A percentile compares a stretch with the other conserved stretches of the same genome.
phyloP scores from a whole-genome alignment of 2,329 filamentous ascomycete genomes.

The Neopestalotiopsis sp. region DNA sequence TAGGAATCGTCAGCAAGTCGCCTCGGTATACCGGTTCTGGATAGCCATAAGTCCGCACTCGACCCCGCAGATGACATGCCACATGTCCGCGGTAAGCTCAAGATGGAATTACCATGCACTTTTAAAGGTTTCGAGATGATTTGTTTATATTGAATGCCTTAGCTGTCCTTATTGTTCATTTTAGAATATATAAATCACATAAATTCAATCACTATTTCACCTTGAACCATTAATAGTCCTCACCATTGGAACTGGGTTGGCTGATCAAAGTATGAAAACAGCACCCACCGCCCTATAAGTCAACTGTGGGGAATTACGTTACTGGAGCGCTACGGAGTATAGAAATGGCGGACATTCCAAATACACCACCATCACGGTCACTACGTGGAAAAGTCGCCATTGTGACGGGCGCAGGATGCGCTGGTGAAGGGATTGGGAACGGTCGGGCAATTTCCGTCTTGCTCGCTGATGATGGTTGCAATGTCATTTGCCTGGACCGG shows the following conservation, averaged over 20 bases:
- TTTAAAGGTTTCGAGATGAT: neutral
- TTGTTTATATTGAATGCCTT: too few species aligned
- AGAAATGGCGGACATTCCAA: slow-evolving; percentile 6
- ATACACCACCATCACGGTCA: slow-evolving; percentile 39
- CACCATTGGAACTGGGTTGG: neutral
- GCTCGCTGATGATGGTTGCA: slow-evolving; percentile 61
- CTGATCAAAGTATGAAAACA: neutral
- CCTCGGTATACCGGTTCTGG: neutral
- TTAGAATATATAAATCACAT: too few species aligned
- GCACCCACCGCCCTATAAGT: neutral
- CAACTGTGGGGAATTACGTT: neutral
- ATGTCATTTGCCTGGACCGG: slow-evolving; percentile 63
- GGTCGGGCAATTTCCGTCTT: slow-evolving; percentile 63
- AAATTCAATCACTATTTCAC: neutral
- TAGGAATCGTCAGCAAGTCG: too few species aligned
- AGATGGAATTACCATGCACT: neutral
- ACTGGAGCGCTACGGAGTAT: neutral
- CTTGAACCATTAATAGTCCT: neutral
- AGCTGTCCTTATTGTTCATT: too few species aligned
- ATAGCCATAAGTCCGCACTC: neutral
- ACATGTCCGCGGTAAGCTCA: neutral
- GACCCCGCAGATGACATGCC: neutral
- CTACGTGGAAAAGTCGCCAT: slow-evolving; percentile 53
- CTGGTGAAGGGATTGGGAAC: slow-evolving; percentile 64
- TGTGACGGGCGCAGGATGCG: slow-evolving; percentile 63